Evolutionary conservation across 805 yeast species (phyloP).

Genomic region (Tetrapisispora fleetii): DNA sequence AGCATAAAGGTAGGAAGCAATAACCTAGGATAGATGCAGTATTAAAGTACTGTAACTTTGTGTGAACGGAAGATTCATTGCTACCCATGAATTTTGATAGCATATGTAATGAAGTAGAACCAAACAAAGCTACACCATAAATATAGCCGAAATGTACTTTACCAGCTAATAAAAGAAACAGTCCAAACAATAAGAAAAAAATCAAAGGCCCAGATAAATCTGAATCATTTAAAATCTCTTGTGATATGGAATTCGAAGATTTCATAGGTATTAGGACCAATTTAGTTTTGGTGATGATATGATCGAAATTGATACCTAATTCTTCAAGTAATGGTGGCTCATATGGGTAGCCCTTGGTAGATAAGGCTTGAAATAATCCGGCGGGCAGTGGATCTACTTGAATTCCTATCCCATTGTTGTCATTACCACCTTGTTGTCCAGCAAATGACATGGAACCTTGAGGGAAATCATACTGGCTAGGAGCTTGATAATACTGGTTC

Average conservation of each 20-base stretch:
- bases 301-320: slow-evolving; percentile 83
- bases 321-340: slow-evolving; percentile 91
- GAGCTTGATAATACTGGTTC: slow-evolving; percentile 6
- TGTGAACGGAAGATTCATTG: slow-evolving; percentile 25
- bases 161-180: slow-evolving; percentile 73
- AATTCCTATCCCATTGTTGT: slow-evolving; percentile 12
- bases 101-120: slow-evolving; percentile 74
- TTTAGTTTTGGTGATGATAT: slow-evolving; percentile 73
- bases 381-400: slow-evolving; percentile 40
- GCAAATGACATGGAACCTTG: slow-evolving; percentile 32
- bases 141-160: slow-evolving; percentile 95
- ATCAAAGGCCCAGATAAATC: slow-evolving; percentile 93
- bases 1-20: slow-evolving; percentile 81
- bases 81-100: slow-evolving; percentile 82
- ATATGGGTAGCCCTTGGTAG: slow-evolving; percentile 88
- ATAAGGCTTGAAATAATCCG: slow-evolving; percentile 85
- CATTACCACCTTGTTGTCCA: slow-evolving; percentile 7
- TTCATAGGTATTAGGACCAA: slow-evolving; percentile 73
- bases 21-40: slow-evolving; percentile 92
- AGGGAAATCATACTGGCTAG: slow-evolving; percentile 23
- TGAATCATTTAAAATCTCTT: slow-evolving; percentile 74
- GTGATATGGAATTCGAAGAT: slow-evolving; percentile 38
- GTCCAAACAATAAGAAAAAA: slow-evolving; percentile 80
- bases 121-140: slow-evolving; percentile 90
- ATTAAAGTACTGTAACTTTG: slow-evolving; percentile 40